Evolutionary conservation across 176 grass and related monocot species (phyloP).

Genomic region (Musa itinerans): DNA sequence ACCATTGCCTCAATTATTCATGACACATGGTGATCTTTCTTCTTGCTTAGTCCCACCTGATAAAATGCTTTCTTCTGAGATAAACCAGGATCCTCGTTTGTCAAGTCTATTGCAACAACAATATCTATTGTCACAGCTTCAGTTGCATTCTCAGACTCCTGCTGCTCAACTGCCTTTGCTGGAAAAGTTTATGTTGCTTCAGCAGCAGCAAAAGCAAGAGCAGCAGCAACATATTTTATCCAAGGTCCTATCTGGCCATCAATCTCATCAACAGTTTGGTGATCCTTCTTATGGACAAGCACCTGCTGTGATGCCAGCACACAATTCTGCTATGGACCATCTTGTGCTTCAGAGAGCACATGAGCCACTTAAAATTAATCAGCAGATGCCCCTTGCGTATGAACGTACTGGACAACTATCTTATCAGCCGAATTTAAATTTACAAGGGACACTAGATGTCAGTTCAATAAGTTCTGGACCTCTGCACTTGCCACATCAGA

Average conservation of each 20-base stretch:
- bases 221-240: conserved; percentile 69
- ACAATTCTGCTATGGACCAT: conserved; percentile 30
- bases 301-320: conserved; percentile 27
- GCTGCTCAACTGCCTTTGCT: conserved; percentile 63
- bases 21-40: conserved; percentile 11
- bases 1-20: conserved; percentile 34
- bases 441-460: conserved; percentile 26
- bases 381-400: conserved; percentile 29
- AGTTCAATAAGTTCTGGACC: conserved; percentile 30
- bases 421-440: conserved; percentile 34
- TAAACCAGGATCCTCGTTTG: conserved; percentile 78
- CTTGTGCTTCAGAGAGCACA: conserved; percentile 41
- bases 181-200: conserved; percentile 82
- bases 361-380: conserved; percentile 39
- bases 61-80: conserved; percentile 45
- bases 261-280: conserved; percentile 32
- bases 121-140: conserved; percentile 74
- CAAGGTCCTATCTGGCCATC: conserved; percentile 33
- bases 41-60: conserved; percentile 32
- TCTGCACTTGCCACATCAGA: conserved; percentile 37
- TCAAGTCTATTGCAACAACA: conserved; percentile 73
- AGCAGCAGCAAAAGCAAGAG: conserved; percentile 75
- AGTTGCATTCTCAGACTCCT: conserved; percentile 58
- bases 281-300: conserved; percentile 36
- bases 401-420: conserved; percentile 29